A percentile compares a stretch with the other conserved stretches of the same genome.
Conservation (phyloP, 306 rosid species). For the Corylus avellana region DNA sequence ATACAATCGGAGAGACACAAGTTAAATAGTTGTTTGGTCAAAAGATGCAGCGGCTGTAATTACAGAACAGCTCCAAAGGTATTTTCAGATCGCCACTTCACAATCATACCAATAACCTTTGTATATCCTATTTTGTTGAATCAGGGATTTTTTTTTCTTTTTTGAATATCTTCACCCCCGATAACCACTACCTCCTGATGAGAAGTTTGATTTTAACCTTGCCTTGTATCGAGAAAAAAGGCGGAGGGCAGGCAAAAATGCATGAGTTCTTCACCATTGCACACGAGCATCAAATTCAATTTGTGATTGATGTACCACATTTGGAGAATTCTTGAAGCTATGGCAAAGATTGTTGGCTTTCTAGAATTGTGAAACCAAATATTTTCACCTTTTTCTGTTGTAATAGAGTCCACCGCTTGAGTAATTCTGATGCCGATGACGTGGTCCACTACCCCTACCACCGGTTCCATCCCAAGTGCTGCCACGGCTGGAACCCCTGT, state of each 20-base stretch:
- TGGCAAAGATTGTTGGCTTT: not conserved
- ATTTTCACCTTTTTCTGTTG: constrained; percentile 63
- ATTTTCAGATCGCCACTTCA: not conserved
- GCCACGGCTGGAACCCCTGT: constrained; percentile 62
- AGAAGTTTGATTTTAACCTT: constrained; percentile 3
- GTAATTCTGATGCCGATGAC: constrained; percentile 72
- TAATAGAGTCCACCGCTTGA: constrained; percentile 63
- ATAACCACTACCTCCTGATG: not conserved
- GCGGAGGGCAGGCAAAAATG: constrained; percentile 2
- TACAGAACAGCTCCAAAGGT: not conserved
- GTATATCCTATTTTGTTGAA: not conserved
- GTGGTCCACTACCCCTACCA: constrained; percentile 66
- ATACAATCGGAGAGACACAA: not conserved
- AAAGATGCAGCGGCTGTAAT: not conserved
- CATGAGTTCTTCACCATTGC: constrained; percentile 2
- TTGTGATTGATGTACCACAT: not conserved
- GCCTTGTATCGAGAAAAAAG: not conserved
- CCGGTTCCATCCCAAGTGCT: constrained; percentile 61
- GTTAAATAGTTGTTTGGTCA: not conserved
- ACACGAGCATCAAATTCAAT: not conserved
- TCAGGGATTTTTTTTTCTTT: not conserved
- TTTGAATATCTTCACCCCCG: not conserved
- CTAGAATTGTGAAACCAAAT: not conserved
- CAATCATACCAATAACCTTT: not conserved
- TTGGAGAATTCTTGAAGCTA: not conserved